Percentiles rank a stretch among this genome's conserved stretches.
These are phyloP conservation scores for Fusarium sacchari DNA, from an alignment of 2,329 filamentous ascomycete genomes.

Conservation along the genomic window DNA sequence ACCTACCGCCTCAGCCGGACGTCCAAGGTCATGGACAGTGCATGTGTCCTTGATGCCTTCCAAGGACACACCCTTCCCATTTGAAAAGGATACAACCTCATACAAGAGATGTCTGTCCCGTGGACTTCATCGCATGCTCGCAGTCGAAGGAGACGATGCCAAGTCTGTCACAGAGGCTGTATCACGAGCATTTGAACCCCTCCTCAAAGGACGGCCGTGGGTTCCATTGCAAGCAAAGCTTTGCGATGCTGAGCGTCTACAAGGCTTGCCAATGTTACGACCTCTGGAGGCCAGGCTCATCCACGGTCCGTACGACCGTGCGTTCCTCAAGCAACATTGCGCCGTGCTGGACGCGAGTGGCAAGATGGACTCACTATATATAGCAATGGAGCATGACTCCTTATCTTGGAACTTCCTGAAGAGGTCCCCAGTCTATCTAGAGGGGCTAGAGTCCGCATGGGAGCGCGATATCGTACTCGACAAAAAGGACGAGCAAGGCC, in stretches of 20 bases:
- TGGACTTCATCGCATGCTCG: constrained; percentile 67
- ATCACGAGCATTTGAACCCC: constrained; percentile 58
- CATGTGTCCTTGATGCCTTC: constrained; percentile 68
- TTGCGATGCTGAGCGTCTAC: constrained; percentile 64
- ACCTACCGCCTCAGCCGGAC: constrained; percentile 10
- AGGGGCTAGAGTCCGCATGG: constrained; percentile 67
- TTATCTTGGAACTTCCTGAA: constrained; percentile 67
- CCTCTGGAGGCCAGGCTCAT: constrained; percentile 58
- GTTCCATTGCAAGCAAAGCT: constrained; percentile 68
- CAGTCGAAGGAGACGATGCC: constrained; percentile 60
- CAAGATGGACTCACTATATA: constrained; percentile 68
- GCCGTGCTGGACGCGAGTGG: constrained; percentile 65
- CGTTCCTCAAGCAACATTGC: constrained; percentile 64
- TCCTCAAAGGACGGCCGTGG: constrained; percentile 63
- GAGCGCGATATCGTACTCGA: constrained; percentile 62
- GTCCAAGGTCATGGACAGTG: constrained; percentile 63
- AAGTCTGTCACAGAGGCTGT: constrained; percentile 62
- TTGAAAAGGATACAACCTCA: constrained; percentile 69
- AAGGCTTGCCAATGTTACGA: constrained; percentile 69
- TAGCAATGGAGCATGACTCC: constrained; percentile 63
- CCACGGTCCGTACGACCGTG: constrained; percentile 56
- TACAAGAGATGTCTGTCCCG: constrained; percentile 70
- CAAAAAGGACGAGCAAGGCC: constrained; percentile 41
- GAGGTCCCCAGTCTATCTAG: constrained; percentile 58
- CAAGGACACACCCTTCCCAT: constrained; percentile 65